Base-by-base conservation (phyloP, 179 eudicot species). In the Silene noctiflora region DNA sequence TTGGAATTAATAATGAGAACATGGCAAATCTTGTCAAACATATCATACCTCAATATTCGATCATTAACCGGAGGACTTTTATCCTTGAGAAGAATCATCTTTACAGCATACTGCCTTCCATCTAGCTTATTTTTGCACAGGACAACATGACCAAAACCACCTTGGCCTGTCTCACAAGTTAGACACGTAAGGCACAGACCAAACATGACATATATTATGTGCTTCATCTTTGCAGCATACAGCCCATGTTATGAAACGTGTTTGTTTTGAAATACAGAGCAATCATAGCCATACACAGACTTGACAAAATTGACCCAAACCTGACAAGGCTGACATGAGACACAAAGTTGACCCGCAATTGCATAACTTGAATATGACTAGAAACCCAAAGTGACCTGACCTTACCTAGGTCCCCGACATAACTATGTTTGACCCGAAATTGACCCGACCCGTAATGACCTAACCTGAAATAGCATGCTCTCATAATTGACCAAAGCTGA, bases 71-170 rank as follows among this genome's bases (percentile, higher is more conserved):
- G 92, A 21, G 75, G 91, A 60, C 86, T 86, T 84, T 91, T 88
- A 79, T 93, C 99, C 85, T 95, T 95, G 69, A 95, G 87, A 31
- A 87, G 99, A 83, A 95, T 93, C 89, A 87, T 93, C 81, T 95
- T 95, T 29, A 95, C 88, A 86, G 98, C 99, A 82, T 95, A 95
- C 63, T 93, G 97, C 84, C 99, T 86, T 70, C 98, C 99, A 73
- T 95, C 98, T 74, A 93, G 84, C 87, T 95, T 95, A 84, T 95
- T 95, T 82, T 90, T 91, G 91, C 99, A 93, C 76, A 95, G 71
- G 70, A 93, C 92, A 77, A 95, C 99, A 78, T 89, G 93, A 67
- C 99, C 99, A 75, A 93, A 95, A 48, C 99, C 99, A 60, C 99
- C 99, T 44, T 85, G 98, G 69, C 99, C 99, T 95, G 84, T 68